Conservation (phyloP, 306 rosid species). For the Medicago ruthenica region DNA sequence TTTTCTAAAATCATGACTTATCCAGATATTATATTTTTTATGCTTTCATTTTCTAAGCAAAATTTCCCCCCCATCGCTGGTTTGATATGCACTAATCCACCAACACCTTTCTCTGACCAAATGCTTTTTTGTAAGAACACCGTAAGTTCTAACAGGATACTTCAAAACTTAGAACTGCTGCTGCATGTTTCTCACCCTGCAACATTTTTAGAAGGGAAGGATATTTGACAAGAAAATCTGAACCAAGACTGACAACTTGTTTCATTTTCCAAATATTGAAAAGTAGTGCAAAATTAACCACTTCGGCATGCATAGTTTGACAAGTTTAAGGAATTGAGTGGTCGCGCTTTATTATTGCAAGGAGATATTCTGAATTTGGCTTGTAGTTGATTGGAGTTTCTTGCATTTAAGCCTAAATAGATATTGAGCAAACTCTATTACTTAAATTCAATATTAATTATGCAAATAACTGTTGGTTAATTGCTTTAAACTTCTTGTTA, state of each 20-base stretch:
- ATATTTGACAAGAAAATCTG: no score
- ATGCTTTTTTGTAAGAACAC: no score
- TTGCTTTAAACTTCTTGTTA: constrained; percentile 24
- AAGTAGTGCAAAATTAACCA: not conserved
- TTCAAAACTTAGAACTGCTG: no score
- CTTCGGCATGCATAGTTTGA: constrained; percentile 10
- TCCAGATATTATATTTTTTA: not conserved
- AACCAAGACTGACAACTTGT: no score
- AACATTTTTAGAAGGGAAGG: no score
- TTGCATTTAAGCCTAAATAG: constrained; percentile 7
- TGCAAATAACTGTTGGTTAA: not conserved
- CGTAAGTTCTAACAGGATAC: no score
- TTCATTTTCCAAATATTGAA: no score
- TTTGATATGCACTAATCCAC: not conserved
- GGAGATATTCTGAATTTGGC: constrained; percentile 10
- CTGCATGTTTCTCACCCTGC: no score
- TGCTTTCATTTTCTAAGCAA: not conserved
- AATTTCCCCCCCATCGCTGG: not conserved
- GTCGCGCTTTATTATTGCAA: not conserved
- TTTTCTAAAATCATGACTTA: constrained; percentile 11
- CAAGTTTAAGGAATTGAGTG: constrained; percentile 8
- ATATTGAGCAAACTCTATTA: constrained; percentile 6
- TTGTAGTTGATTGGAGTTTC: constrained; percentile 13
- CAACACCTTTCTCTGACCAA: not conserved
- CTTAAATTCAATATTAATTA: constrained; percentile 21